phyloP scores from a whole-genome alignment of 257 asterid genomes.

The Solanum medicagineum region DNA sequence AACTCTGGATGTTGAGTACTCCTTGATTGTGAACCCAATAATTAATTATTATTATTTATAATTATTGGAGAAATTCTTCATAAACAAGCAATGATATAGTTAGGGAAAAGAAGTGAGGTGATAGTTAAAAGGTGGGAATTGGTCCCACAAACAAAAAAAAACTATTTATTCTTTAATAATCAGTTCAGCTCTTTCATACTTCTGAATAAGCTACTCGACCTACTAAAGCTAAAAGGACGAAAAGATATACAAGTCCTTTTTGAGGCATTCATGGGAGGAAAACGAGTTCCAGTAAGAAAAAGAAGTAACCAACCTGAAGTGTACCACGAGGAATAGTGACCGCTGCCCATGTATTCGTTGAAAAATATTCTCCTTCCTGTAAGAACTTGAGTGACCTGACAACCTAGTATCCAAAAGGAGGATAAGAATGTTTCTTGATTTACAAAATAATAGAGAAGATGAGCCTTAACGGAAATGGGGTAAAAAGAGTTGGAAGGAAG shows the following conservation, averaged over 20 bases:
- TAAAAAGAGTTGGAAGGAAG: not conserved
- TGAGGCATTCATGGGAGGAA: not conserved
- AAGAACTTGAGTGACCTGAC: constrained; percentile 79
- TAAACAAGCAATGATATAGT: no score
- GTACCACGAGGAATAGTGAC: constrained; percentile 95
- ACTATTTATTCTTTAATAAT: not conserved
- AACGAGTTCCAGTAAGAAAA: constrained; percentile 6
- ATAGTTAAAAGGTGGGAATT: no score
- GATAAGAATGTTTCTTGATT: not conserved
- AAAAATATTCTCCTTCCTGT: constrained; percentile 57
- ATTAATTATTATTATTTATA: no score
- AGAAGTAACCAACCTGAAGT: constrained; percentile 82
- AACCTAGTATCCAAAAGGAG: constrained; percentile 36
- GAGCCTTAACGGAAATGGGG: not conserved
- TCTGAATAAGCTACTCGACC: not conserved
- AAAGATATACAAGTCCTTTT: not conserved
- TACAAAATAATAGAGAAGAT: not conserved
- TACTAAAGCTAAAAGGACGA: not conserved
- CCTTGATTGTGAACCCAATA: no score
- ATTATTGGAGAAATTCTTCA: no score
- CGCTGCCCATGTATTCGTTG: constrained; percentile 52
- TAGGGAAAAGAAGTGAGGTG: no score
- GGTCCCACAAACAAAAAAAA: not conserved
- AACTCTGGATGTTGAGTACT: no score
- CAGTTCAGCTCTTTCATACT: not conserved